Evolutionary conservation across 306 rosid genomes (phyloP).

Genomic region (Fragaria nilgerrensis): DNA sequence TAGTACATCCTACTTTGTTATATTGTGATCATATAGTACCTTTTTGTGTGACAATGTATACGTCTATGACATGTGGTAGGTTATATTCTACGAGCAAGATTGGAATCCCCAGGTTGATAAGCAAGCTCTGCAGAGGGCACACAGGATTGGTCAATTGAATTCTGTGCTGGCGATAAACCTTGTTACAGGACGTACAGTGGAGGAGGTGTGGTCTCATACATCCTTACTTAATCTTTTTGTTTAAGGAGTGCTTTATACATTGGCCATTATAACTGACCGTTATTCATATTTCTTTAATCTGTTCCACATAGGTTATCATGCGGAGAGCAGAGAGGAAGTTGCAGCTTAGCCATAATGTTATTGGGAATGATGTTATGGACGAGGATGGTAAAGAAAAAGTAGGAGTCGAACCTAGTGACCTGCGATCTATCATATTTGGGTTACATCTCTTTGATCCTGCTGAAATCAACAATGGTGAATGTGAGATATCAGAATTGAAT

Average conservation of each 20-base stretch:
- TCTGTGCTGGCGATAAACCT: conserved; percentile 71
- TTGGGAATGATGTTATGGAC: conserved; percentile 57
- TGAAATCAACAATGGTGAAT: conserved; percentile 44
- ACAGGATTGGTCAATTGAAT: conserved; percentile 88
- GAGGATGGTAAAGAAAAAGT: conserved; percentile 40
- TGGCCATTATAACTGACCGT: conserved; percentile 10
- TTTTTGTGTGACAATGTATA: neutral
- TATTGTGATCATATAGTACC: neutral
- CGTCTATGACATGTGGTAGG: conserved; percentile 40
- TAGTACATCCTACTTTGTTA: neutral
- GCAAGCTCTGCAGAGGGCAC: conserved; percentile 96
- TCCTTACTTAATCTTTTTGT: neutral
- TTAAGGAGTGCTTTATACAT: conserved; percentile 18
- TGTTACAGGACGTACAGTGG: conserved; percentile 67
- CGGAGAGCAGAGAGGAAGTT: conserved; percentile 84
- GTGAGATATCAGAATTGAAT: conserved; percentile 48
- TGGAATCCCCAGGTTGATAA: conserved; percentile 98
- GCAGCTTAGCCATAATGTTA: conserved; percentile 76
- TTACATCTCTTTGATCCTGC: conserved; percentile 58
- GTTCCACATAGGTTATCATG: conserved; percentile 70
- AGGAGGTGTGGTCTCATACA: conserved; percentile 61
- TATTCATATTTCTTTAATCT: conserved; percentile 24
- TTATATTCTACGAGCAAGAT: conserved; percentile 94
- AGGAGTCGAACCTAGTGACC: conserved; percentile 55
- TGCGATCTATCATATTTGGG: conserved; percentile 84